Base-by-base conservation (phyloP, 2,329 filamentous ascomycete genomes). In the Xylariaceae sp. region DNA sequence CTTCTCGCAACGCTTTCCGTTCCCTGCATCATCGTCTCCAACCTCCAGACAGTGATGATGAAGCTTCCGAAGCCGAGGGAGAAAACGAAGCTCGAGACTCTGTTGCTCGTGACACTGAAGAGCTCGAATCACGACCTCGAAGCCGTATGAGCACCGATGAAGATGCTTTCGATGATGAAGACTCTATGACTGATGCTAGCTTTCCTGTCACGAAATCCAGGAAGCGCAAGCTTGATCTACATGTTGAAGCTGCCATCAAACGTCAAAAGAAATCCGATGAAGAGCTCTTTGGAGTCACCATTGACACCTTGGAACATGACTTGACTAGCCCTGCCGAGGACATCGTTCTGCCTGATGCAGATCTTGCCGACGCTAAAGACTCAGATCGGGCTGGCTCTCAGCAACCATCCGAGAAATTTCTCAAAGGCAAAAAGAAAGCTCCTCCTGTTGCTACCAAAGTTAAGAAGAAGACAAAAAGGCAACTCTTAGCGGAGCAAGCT, bases 1-100 rank as follows among this genome's bases (percentile, higher is more conserved):
- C 78, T 67, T 57, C 79, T 52, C 71, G 72, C 35, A 83, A 82
- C 50, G 78, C 82, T 20, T 82, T 90, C 64, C 82, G 90, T 42
- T 87, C 88, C 6, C 75, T 97, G 16, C 89, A 95, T 63, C 86
- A 95, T 67, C 80, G 83, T 25, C 74, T 93, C 50, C 79, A 86
- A 53, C 79, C 84, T 53, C 79, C 86, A 60, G 80, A 85, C 50
- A 86, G 86, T 52, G 85, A 88, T 34, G 86, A 86, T n/a, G 88
- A 96, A 63, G 94, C 89, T 17, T 64, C 62, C 0, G 91, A 95
- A 53, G 91, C 94, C 55, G 90, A 96, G 45, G 71, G 67, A 2
- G 78, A 80, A 52, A 79, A 79, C 20, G 45, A 40, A 27, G 19
- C 34, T 37, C 68, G 71, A 32, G 69, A 70, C 25, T 81, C 85